Evolutionary conservation across 495 filamentous ascomycete species (phyloP).

Genomic region (Podospora fimiseda): DNA sequence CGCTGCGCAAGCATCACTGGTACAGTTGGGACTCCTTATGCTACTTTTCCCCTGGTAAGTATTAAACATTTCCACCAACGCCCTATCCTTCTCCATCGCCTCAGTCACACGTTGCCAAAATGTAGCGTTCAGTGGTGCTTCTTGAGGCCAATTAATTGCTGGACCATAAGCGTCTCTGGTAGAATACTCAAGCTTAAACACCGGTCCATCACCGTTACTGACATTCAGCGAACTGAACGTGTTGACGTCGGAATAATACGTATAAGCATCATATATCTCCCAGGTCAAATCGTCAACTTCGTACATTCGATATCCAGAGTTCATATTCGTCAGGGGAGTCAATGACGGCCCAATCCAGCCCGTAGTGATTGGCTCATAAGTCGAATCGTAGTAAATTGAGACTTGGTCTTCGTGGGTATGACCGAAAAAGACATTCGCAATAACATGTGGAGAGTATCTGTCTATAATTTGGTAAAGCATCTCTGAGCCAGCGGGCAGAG

Average conservation of each 20-base stretch:
- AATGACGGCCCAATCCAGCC: constrained; percentile 50
- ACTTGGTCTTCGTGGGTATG: constrained; percentile 50
- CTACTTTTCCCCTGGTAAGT: constrained; percentile 49
- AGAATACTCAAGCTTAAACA: constrained; percentile 49
- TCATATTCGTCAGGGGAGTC: constrained; percentile 49
- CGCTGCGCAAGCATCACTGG: constrained; percentile 39
- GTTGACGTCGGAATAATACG: constrained; percentile 47
- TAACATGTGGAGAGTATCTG: constrained; percentile 50
- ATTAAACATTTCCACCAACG: constrained; percentile 45
- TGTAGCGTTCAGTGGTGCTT: constrained; percentile 50
- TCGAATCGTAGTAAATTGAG: constrained; percentile 48
- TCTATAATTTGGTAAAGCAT: constrained; percentile 53
- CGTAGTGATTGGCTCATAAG: constrained; percentile 35
- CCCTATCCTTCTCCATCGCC: constrained; percentile 49
- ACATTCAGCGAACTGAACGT: constrained; percentile 31
- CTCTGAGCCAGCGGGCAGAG: constrained; percentile 45
- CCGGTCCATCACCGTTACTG: constrained; percentile 30
- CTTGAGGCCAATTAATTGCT: constrained; percentile 37
- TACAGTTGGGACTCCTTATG: constrained; percentile 46
- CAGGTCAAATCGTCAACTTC: constrained; percentile 50
- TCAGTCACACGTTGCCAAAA: constrained; percentile 56
- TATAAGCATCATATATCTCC: constrained; percentile 47
- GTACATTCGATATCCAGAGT: constrained; percentile 50
- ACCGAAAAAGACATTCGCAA: constrained; percentile 51
- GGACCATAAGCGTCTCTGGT: constrained; percentile 48